Percentiles rank a stretch among this genome's conserved stretches.
These are phyloP conservation scores for Debaryomyces nepalensis DNA, from an alignment of 1,139 yeast species.

Conservation along the genomic window DNA sequence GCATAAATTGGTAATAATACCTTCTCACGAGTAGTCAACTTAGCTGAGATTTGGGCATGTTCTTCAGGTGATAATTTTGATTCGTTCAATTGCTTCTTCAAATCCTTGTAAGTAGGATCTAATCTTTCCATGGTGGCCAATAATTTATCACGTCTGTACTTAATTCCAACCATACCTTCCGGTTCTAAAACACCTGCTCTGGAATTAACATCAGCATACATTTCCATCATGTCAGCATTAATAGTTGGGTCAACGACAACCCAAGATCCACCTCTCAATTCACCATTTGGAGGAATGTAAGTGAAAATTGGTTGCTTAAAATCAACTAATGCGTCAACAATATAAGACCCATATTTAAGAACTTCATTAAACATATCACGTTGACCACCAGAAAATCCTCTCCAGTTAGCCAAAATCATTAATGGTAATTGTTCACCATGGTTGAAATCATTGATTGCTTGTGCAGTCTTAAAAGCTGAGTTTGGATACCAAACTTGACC, in stretches of 20 bases:
- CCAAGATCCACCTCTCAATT: conserved; percentile 99
- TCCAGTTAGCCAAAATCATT: conserved; percentile 98
- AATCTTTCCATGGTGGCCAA: conserved; percentile 88
- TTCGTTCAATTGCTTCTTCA: conserved; percentile 62
- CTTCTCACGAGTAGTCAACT: conserved; percentile 80
- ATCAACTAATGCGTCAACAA: conserved; percentile 95
- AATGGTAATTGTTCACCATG: conserved; percentile 96
- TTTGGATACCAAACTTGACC: conserved; percentile 99
- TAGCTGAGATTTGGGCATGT: conserved; percentile 63
- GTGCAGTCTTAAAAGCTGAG: conserved; percentile 98
- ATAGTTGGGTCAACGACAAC: conserved; percentile 99
- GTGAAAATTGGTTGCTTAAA: conserved; percentile 96
- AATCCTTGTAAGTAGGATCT: conserved; percentile 72
- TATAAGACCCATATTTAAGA: conserved; percentile 92
- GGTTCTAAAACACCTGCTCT: conserved; percentile 99
- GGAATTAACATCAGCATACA: conserved; percentile 97
- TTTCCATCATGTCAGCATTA: conserved; percentile 96
- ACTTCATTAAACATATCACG: conserved; percentile 99
- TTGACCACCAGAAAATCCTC: conserved; percentile 99
- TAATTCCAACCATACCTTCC: conserved; percentile 98
- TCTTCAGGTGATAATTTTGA: conserved; percentile 64
- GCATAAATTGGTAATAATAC: conserved; percentile 83
- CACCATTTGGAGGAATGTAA: conserved; percentile 97
- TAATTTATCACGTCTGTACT: conserved; percentile 91
- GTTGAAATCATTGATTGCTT: conserved; percentile 96